These are phyloP conservation scores for Aegilops longissima DNA, from an alignment of 176 grass and related monocot species.

Conservation along the genomic window DNA sequence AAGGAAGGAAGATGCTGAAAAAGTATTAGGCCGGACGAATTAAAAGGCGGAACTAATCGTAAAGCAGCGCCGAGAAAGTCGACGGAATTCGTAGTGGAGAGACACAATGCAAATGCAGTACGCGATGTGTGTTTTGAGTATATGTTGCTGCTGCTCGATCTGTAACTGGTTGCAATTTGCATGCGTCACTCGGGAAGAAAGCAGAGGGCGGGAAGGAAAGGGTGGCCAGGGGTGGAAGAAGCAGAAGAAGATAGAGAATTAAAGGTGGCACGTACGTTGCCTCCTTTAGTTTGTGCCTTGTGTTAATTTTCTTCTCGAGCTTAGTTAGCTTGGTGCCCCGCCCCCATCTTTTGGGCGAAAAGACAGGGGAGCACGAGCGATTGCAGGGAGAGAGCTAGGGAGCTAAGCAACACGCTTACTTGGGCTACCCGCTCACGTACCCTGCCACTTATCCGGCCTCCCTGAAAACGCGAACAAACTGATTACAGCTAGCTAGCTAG, in stretches of 20 bases:
- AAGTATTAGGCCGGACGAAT: constrained; percentile 37
- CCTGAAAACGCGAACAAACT: neutral
- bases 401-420: constrained; percentile 1
- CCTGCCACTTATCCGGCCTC: neutral
- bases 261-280: neutral
- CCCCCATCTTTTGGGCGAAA: constrained; percentile 30
- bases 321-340: too few relatives aligned
- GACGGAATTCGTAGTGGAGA: neutral
- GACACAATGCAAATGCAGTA: too few relatives aligned
- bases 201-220: neutral
- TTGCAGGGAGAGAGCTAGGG: neutral
- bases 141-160: neutral
- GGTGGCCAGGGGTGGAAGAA: neutral
- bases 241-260: neutral
- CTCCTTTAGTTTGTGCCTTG: neutral
- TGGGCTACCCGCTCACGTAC: neutral
- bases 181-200: neutral
- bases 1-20: neutral
- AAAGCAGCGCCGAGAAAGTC: neutral
- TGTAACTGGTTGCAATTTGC: neutral
- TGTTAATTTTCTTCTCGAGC: too few relatives aligned
- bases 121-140: too few relatives aligned
- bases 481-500: neutral
- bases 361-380: constrained; percentile 9
- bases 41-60: neutral